Percentiles rank a stretch among this genome's conserved stretches.
Evolutionary conservation across 352 stramenopile species (phyloP).

Genomic region (Globisporangium paroecandrum): DNA sequence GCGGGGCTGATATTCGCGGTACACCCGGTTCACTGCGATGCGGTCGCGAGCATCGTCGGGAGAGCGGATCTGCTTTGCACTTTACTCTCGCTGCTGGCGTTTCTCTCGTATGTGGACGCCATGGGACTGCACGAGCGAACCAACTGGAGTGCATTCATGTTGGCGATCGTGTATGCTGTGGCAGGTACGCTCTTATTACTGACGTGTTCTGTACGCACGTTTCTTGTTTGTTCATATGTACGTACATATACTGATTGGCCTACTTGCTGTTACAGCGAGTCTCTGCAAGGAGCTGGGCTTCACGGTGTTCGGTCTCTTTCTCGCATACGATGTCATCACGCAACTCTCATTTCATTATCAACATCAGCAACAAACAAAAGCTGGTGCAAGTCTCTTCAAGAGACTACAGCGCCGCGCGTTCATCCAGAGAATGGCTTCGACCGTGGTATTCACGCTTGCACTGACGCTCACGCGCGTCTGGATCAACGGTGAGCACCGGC

Average conservation of each 20-base stretch:
- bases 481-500: constrained; percentile 62
- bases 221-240: background rate
- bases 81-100: constrained; percentile 53
- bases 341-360: constrained; percentile 23
- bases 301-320: constrained; percentile 74
- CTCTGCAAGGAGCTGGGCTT: constrained; percentile 89
- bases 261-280: constrained; percentile 28
- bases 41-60: constrained; percentile 88
- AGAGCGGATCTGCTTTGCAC: constrained; percentile 87
- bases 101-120: constrained; percentile 51
- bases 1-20: constrained; percentile 87
- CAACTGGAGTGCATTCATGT: constrained; percentile 19
- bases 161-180: constrained; percentile 13
- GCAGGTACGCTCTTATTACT: constrained; percentile 14
- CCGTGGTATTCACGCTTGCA: constrained; percentile 21
- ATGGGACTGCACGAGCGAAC: constrained; percentile 7
- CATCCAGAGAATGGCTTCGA: constrained; percentile 13
- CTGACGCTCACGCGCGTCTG: constrained; percentile 35
- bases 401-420: background rate
- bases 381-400: background rate
- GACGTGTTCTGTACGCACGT: background rate
- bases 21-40: constrained; percentile 90
- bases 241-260: background rate
- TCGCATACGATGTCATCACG: constrained; percentile 40
- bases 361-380: background rate